phyloP scores from a whole-genome alignment of 148 eudicot species.

The Silene uniflora region DNA sequence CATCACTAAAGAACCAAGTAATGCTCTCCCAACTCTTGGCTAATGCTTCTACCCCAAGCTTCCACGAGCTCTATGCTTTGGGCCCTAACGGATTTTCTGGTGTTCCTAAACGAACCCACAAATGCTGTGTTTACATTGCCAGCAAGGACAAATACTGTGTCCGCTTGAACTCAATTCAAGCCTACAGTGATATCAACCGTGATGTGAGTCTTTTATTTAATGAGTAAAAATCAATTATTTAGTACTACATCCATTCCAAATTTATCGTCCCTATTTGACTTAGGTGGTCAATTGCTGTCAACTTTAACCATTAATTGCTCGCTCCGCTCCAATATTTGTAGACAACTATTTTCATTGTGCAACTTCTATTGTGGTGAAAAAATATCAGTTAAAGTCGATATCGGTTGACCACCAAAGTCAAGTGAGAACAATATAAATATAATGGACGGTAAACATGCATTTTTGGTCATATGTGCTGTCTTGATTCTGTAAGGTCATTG shows the following conservation, averaged over 20 bases:
- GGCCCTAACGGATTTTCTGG: conserved; percentile 57
- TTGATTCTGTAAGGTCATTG: conserved; percentile 55
- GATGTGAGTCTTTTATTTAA: conserved; percentile 62
- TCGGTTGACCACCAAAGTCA: not conserved
- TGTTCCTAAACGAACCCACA: conserved; percentile 63
- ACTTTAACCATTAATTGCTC: not conserved
- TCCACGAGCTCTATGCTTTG: conserved; percentile 70
- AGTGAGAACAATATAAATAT: not conserved
- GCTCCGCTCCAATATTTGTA: too few species aligned
- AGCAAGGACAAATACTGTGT: conserved; percentile 81
- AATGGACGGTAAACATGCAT: not conserved
- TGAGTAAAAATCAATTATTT: not conserved
- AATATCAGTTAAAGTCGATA: not conserved
- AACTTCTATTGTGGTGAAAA: too few species aligned
- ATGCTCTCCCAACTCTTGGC: conserved; percentile 83
- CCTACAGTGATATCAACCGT: conserved; percentile 84
- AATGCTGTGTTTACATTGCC: conserved; percentile 93
- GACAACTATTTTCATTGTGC: too few species aligned
- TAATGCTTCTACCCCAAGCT: conserved; percentile 86
- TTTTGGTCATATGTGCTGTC: not conserved
- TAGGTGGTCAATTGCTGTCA: not conserved
- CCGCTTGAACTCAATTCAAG: conserved; percentile 90
- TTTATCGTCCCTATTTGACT: not conserved
- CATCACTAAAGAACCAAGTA: conserved; percentile 37
- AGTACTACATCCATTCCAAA: not conserved